Percentiles rank a stretch among this genome's conserved stretches.
These are phyloP conservation scores for Casuarina cunninghamiana DNA, from an alignment of 306 rosid genomes.

Conservation along the genomic window DNA sequence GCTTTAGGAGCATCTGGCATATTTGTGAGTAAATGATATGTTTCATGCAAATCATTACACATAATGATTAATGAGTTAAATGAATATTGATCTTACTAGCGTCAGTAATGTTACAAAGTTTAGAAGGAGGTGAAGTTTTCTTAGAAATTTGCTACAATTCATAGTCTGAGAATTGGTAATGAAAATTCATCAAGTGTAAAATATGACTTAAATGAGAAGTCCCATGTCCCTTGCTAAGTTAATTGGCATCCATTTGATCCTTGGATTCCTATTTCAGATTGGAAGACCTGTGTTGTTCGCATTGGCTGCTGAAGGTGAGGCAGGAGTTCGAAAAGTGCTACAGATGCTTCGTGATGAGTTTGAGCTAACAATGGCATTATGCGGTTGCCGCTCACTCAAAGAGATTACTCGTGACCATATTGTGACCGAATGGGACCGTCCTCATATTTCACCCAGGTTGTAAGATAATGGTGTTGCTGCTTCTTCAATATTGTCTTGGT, in stretches of 20 bases:
- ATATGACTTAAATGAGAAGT: too few species aligned
- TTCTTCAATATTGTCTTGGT: not conserved
- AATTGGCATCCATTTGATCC: not conserved
- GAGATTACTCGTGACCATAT: constrained; percentile 90
- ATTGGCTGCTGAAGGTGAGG: constrained; percentile 90
- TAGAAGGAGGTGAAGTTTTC: not conserved
- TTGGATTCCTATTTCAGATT: constrained; percentile 40
- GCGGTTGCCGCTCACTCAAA: constrained; percentile 79
- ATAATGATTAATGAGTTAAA: not conserved
- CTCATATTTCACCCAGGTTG: constrained; percentile 58
- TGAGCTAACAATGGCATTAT: constrained; percentile 89
- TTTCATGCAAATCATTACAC: not conserved
- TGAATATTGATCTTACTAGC: not conserved
- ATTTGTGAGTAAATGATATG: constrained; percentile 57
- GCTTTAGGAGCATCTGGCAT: constrained; percentile 97
- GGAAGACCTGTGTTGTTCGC: constrained; percentile 93
- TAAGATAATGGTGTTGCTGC: constrained; percentile 27
- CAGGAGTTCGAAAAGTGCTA: constrained; percentile 80
- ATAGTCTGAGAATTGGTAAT: too few species aligned
- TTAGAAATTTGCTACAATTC: not conserved
- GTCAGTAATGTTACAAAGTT: not conserved
- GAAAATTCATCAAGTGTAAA: too few species aligned
- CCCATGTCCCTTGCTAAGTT: not conserved
- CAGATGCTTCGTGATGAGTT: constrained; percentile 87
- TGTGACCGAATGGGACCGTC: constrained; percentile 69